These are phyloP conservation scores for Cerioporus squamosus DNA, from an alignment of 1,284 basidiomycete species.

Conservation along the genomic window DNA sequence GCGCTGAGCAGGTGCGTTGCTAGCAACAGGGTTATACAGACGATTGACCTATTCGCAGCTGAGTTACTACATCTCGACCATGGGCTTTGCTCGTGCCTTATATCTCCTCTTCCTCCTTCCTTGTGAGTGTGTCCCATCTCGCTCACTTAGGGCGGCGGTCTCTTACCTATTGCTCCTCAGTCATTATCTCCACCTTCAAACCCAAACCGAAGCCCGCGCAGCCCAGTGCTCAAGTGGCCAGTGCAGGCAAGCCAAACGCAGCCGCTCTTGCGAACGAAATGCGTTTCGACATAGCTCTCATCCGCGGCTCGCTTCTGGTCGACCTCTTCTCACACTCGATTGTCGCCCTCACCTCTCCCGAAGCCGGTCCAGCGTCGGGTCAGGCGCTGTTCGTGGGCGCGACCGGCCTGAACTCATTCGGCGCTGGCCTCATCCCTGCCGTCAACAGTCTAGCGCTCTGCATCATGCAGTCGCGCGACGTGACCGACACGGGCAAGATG, in stretches of 20 bases:
- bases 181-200: constrained; percentile 51
- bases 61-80: constrained; percentile 65
- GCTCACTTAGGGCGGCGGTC: background rate
- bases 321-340: constrained; percentile 69
- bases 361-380: constrained; percentile 20
- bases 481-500: constrained; percentile 50
- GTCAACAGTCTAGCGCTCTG: constrained; percentile 73
- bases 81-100: constrained; percentile 53
- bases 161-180: constrained; percentile 34
- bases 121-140: constrained; percentile 39
- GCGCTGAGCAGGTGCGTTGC: constrained; percentile 46
- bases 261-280: constrained; percentile 64
- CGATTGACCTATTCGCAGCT: constrained; percentile 39
- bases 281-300: constrained; percentile 67
- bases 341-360: constrained; percentile 53
- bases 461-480: constrained; percentile 57
- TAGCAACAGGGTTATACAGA: background rate
- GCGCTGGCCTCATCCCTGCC: constrained; percentile 66
- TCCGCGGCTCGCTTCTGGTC: constrained; percentile 61
- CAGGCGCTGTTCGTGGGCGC: constrained; percentile 53
- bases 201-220: constrained; percentile 37
- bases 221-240: constrained; percentile 6
- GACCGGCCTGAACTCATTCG: constrained; percentile 61
- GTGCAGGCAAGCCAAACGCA: constrained; percentile 45
- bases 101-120: constrained; percentile 62